These are phyloP conservation scores for Lasiodiplodia sp. DNA, from an alignment of 2,329 filamentous ascomycete species.

Conservation along the genomic window DNA sequence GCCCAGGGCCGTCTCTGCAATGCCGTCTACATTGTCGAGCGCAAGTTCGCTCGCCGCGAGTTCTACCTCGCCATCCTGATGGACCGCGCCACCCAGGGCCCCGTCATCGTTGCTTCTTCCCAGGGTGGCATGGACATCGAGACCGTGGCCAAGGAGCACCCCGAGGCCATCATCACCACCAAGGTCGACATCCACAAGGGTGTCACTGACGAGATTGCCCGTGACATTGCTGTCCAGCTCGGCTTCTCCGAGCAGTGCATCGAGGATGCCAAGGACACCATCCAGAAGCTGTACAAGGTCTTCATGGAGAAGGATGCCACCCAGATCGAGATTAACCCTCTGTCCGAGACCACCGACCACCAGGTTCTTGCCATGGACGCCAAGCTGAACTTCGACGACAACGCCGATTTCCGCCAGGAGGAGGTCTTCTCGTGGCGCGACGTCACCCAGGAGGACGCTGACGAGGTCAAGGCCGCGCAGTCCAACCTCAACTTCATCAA, in stretches of 20 bases:
- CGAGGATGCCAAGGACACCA: constrained; percentile 91
- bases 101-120: constrained; percentile 96
- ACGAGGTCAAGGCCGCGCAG: constrained; percentile 96
- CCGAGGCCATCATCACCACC: constrained; percentile 93
- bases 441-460: constrained; percentile 91
- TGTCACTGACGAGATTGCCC: constrained; percentile 94
- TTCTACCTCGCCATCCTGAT: constrained; percentile 99
- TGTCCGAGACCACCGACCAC: constrained; percentile 98
- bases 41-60: constrained; percentile 98
- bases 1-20: constrained; percentile 93
- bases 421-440: constrained; percentile 95
- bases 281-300: constrained; percentile 99
- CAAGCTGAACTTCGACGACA: constrained; percentile 99
- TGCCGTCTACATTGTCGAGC: constrained; percentile 98
- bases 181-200: constrained; percentile 92
- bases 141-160: constrained; percentile 96
- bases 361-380: constrained; percentile 99
- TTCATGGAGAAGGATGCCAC: constrained; percentile 99
- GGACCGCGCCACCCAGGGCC: constrained; percentile 89
- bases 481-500: constrained; percentile 99
- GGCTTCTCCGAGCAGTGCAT: constrained; percentile 98
- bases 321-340: constrained; percentile 99
- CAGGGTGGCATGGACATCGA: constrained; percentile 99
- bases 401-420: constrained; percentile 97
- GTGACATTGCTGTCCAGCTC: constrained; percentile 86